Base-by-base conservation (phyloP, 768 basidiomycete species). In the Punctularia strigosozonata region DNA sequence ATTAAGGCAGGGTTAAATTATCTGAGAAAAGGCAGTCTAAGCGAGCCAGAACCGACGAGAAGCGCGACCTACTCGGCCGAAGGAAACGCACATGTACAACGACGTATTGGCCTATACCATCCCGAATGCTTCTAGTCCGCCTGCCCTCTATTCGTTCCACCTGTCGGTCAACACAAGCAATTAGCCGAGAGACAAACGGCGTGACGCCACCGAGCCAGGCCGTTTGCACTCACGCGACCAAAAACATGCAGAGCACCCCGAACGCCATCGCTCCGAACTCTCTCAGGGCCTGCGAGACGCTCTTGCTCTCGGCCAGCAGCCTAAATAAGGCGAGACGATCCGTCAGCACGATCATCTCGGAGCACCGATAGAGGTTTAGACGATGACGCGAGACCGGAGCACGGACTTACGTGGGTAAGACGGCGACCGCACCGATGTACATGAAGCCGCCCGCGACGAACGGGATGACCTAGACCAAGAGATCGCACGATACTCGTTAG, bases 231-330 rank as follows among this genome's bases (percentile, higher is more conserved):
- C 71, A 89, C 83, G 86, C 86, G 56, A 89, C 86, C 54, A 84
- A 57, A 57, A 88, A 80, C 89, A 94, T 94, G 66, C 88, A 91
- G 53, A 72, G 56, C 48, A 92, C 89, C 22, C 89, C 89, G 57
- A 94, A 73, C 35, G 75, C 75, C 89, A 94, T 92, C 43, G 88
- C 89, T 43, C 69, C 80, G 61, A 92, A 91, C 88, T 95, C 90
- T 30, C 89, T 83, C 54, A 92, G 56, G n/a, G 89, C 86, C 60
- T 92, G 90, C 54, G 69, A 77, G 37, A 72, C 83, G 53, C 84
- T 86, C 58, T 84, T 85, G 61, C 86, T 90, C 55, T 92, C 90
- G 39, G 76, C 77, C 32, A 94, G 64, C 49, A 94, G 60, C 43
- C 90, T 89, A 50, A 37, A 47, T 46, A 8, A 19, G 33, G 33